Evolutionary conservation across 257 asterid genomes (phyloP).

Genomic region (Solanum tacnaense): DNA sequence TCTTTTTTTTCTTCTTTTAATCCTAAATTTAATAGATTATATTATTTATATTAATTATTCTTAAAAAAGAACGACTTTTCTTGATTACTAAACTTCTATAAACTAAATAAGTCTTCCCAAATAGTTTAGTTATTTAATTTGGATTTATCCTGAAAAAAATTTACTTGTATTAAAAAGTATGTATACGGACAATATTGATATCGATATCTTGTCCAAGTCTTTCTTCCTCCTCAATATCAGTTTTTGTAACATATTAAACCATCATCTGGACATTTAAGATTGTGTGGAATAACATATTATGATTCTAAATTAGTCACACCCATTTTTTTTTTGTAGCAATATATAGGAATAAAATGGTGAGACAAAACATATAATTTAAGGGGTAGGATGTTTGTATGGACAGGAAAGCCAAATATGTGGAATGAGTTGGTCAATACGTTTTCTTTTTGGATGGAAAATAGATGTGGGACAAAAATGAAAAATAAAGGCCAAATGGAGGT

Average conservation of each 20-base stretch:
- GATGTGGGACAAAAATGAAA: not conserved
- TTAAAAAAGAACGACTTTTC: not conserved
- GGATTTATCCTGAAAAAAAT: not conserved
- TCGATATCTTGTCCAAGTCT: not conserved
- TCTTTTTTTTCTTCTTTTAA: not conserved
- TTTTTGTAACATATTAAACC: not conserved
- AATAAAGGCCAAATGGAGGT: not conserved
- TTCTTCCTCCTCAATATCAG: not conserved
- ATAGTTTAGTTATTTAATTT: no score
- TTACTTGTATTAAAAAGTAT: not conserved
- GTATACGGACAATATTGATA: not conserved
- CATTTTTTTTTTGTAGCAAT: not conserved
- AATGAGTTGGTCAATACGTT: not conserved
- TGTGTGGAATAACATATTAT: not conserved
- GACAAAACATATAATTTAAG: not conserved
- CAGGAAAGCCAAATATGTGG: not conserved
- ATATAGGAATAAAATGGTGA: not conserved
- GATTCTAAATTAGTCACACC: not conserved
- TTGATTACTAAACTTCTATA: not conserved
- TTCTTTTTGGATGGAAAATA: not conserved
- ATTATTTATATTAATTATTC: not conserved
- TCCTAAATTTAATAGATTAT: not conserved
- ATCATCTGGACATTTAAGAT: not conserved
- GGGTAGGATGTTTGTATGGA: not conserved
- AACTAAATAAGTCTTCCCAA: not conserved